These are phyloP conservation scores for Botrytis fabae DNA, from an alignment of 2,329 filamentous ascomycete genomes.

Conservation along the genomic window DNA sequence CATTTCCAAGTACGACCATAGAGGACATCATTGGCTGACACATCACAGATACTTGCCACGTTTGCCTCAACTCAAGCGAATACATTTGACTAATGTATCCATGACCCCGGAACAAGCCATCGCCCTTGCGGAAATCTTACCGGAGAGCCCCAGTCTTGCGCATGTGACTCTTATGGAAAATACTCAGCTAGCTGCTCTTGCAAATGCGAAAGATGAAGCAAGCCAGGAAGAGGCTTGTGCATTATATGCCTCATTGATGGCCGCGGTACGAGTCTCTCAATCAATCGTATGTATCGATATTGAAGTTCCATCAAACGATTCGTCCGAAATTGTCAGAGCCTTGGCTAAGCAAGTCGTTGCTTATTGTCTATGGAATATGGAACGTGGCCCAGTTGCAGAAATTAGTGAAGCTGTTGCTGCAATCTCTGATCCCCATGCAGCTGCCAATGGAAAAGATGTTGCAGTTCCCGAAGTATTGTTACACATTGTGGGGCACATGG, in stretches of 20 bases:
- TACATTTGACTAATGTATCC: constrained; percentile 83
- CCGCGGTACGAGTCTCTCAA: constrained; percentile 79
- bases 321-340: constrained; percentile 88
- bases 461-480: constrained; percentile 80
- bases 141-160: constrained; percentile 77
- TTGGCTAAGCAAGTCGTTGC: constrained; percentile 93
- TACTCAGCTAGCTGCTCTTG: constrained; percentile 66
- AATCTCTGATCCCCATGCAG: constrained; percentile 43
- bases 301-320: constrained; percentile 77
- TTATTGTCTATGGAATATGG: constrained; percentile 90
- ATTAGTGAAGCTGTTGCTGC: constrained; percentile 48
- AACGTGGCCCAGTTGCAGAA: constrained; percentile 69
- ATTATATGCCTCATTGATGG: constrained; percentile 86
- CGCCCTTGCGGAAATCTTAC: constrained; percentile 83
- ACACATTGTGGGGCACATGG: constrained; percentile 75
- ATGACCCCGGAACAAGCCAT: constrained; percentile 88
- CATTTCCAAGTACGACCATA: background rate
- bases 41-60: constrained; percentile 69
- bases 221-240: constrained; percentile 92
- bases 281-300: constrained; percentile 89
- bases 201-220: constrained; percentile 73
- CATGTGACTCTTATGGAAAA: constrained; percentile 90
- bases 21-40: constrained; percentile 17
- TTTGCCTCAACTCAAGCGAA: constrained; percentile 73
- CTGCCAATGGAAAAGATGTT: constrained; percentile 49